Evolutionary conservation across 106 monocot genomes (phyloP).

Genomic region (Acanthochlamys bracteata): DNA sequence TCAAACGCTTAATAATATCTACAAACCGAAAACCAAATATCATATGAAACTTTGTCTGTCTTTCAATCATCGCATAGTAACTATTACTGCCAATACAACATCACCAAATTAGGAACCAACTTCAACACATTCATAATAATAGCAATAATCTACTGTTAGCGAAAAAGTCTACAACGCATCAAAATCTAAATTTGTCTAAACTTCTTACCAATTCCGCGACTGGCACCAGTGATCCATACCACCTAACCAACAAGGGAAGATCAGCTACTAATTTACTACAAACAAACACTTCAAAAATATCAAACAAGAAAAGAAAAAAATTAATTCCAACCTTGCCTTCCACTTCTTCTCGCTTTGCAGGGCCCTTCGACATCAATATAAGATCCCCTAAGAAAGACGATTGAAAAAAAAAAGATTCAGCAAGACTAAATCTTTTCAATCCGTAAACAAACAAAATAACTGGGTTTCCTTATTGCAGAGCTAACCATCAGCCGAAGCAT

Average conservation of each 20-base stretch:
- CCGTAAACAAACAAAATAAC: background rate
- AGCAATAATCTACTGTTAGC: background rate
- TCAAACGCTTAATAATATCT: no score
- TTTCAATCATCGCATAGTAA: no score
- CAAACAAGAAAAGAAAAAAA: background rate
- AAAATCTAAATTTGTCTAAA: background rate
- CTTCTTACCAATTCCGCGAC: constrained; percentile 82
- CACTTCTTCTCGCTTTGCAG: constrained; percentile 42
- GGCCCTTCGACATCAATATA: constrained; percentile 47
- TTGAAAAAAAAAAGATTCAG: no score
- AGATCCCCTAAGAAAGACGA: constrained; percentile 40
- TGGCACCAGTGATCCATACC: constrained; percentile 92
- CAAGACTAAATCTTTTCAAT: no score
- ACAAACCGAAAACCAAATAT: no score
- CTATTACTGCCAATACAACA: no score
- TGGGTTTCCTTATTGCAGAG: background rate
- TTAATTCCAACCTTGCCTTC: constrained; percentile 47
- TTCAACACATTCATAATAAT: no score
- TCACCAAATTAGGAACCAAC: no score
- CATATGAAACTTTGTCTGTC: no score
- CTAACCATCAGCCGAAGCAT: constrained; percentile 54
- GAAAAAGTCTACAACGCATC: background rate
- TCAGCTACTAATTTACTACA: background rate
- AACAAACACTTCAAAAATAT: background rate
- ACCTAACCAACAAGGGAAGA: constrained; percentile 21